Conservation (phyloP, 331 rosid genomes). For the Erythrophleum ivorense region DNA sequence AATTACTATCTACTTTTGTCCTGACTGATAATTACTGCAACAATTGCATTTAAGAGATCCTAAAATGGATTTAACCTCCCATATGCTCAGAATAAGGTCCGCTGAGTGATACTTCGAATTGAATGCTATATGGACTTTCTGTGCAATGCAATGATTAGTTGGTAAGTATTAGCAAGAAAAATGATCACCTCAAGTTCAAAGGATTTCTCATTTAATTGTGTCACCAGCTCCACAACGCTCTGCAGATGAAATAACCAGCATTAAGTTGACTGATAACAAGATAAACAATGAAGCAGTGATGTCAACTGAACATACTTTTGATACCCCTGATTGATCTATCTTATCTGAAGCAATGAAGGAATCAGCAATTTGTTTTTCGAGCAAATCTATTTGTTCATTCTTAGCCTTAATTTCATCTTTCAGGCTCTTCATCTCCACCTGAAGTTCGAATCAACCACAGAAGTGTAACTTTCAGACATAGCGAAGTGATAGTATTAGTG, state of each 20-base stretch:
- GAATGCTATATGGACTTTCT: slow-evolving; percentile 30
- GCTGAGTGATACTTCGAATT: slow-evolving; percentile 26
- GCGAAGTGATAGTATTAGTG: slow-evolving; percentile 31
- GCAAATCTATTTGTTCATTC: slow-evolving; percentile 78
- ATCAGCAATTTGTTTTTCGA: slow-evolving; percentile 79
- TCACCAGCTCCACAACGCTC: slow-evolving; percentile 78
- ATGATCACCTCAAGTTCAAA: slow-evolving; percentile 92
- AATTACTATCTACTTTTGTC: slow-evolving; percentile 7
- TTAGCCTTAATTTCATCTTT: slow-evolving; percentile 79
- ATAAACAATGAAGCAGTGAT: slow-evolving; percentile 33
- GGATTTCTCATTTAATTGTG: slow-evolving; percentile 86
- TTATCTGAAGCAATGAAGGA: slow-evolving; percentile 56
- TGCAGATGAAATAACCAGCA: slow-evolving; percentile 55
- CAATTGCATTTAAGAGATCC: slow-evolving; percentile 12
- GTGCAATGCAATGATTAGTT: slow-evolving; percentile 29
- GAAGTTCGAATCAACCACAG: slow-evolving; percentile 34
- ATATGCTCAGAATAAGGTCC: slow-evolving; percentile 29
- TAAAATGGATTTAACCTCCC: slow-evolving; percentile 31
- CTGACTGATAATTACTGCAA: slow-evolving; percentile 26
- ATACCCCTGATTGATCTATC: slow-evolving; percentile 65
- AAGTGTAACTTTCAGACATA: slow-evolving; percentile 43
- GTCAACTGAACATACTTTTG: slow-evolving; percentile 61
- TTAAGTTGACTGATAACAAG: slow-evolving; percentile 34
- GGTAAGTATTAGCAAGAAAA: slow-evolving; percentile 38
- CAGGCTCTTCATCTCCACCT: slow-evolving; percentile 74